Conservation (phyloP, 2,329 filamentous ascomycete species). For the Sarocladiaceae sp. region DNA sequence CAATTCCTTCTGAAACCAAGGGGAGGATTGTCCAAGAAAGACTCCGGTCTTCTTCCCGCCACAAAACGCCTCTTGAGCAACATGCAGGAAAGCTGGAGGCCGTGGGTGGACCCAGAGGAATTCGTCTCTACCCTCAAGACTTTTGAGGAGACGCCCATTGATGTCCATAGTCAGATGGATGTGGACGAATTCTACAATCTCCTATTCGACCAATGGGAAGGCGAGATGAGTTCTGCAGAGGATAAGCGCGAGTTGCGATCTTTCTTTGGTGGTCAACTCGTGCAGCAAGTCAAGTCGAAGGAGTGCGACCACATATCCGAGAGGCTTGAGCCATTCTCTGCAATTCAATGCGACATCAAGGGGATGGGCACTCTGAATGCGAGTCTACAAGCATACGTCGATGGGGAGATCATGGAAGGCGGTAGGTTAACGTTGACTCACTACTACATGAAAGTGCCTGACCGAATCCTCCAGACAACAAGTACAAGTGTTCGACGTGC, state of each 20-base stretch:
- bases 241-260: conserved; percentile 68
- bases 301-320: conserved; percentile 94
- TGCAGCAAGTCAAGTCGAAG: conserved; percentile 92
- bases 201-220: conserved; percentile 85
- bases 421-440: conserved; percentile 36
- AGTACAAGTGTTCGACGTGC: conserved; percentile 93
- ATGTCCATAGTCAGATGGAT: conserved; percentile 90
- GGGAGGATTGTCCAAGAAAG: conserved; percentile 45
- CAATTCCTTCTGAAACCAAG: conserved; percentile 69
- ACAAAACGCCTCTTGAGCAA: conserved; percentile 77
- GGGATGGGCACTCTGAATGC: conserved; percentile 79
- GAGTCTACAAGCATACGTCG: conserved; percentile 89
- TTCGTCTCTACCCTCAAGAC: conserved; percentile 74
- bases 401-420: conserved; percentile 94
- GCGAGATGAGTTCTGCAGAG: conserved; percentile 62
- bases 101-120: conserved; percentile 64
- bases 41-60: conserved; percentile 65
- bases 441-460: conserved; percentile 1
- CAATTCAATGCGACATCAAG: conserved; percentile 94
- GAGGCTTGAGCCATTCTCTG: conserved; percentile 81
- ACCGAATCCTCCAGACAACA: conserved; percentile 64
- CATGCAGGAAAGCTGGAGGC: conserved; percentile 76
- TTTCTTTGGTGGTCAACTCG: conserved; percentile 86
- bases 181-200: conserved; percentile 97
- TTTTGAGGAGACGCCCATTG: conserved; percentile 75